Evolutionary conservation across 352 stramenopile species (phyloP).

Genomic region (Globisporangium cylindrosporum): DNA sequence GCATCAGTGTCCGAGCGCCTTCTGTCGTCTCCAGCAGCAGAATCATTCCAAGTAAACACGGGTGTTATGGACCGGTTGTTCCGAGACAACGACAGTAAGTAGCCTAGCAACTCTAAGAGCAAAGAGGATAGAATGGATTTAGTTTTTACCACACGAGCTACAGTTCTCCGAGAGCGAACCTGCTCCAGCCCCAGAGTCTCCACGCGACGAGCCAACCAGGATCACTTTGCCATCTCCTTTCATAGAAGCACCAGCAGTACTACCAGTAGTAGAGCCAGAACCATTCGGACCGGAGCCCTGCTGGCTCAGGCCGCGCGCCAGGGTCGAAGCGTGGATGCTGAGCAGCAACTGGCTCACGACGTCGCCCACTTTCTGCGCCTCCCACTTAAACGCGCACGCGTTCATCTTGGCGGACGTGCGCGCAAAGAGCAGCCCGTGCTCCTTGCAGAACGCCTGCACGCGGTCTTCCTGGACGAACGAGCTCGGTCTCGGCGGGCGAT

Average conservation of each 20-base stretch:
- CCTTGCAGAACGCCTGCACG: slow-evolving; percentile 54
- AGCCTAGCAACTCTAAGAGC: neutral
- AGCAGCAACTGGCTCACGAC: slow-evolving; percentile 57
- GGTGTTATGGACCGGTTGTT: neutral
- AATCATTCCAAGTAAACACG: neutral
- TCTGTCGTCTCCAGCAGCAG: slow-evolving; percentile 28
- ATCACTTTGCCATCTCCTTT: slow-evolving; percentile 12
- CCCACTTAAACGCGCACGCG: slow-evolving; percentile 48
- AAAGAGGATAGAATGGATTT: neutral
- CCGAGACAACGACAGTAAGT: neutral
- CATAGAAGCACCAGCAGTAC: neutral
- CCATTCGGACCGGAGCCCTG: neutral
- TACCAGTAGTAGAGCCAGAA: neutral
- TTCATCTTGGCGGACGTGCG: slow-evolving; percentile 70
- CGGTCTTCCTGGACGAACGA: slow-evolving; percentile 44
- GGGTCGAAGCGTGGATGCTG: slow-evolving; percentile 47
- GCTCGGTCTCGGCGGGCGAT: slow-evolving; percentile 12
- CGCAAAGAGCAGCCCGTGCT: slow-evolving; percentile 58
- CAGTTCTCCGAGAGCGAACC: slow-evolving; percentile 11
- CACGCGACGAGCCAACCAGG: slow-evolving; percentile 5
- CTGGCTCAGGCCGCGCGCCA: slow-evolving; percentile 24
- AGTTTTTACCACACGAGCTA: slow-evolving; percentile 19
- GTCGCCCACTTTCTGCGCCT: slow-evolving; percentile 46
- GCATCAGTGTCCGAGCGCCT: slow-evolving; percentile 31
- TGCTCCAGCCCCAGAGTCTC: neutral